phyloP scores from a whole-genome alignment of 164 flowering plant species.

The Macadamia tetraphylla region DNA sequence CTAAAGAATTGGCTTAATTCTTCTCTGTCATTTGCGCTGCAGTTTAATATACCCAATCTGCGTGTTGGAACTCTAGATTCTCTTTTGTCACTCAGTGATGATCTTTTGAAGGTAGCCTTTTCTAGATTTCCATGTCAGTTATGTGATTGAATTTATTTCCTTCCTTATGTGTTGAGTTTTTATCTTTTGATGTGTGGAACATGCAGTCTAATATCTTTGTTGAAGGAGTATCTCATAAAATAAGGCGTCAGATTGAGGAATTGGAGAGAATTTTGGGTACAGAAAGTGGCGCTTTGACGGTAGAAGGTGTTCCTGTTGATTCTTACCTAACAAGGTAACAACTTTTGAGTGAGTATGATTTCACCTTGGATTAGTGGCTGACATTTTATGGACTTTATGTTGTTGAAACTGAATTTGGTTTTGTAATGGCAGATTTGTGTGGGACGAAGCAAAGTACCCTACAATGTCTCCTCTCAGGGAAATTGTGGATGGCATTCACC shows the following conservation, averaged over 20 bases:
- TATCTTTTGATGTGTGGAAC: conserved; percentile 1
- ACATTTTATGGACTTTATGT: background rate
- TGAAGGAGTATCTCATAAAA: conserved; percentile 68
- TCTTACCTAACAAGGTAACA: conserved; percentile 81
- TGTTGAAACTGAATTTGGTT: conserved; percentile 12
- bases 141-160: background rate
- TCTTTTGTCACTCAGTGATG: conserved; percentile 78
- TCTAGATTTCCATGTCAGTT: background rate
- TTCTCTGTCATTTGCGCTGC: conserved; percentile 30
- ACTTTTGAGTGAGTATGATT: background rate
- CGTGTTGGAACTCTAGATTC: conserved; percentile 96
- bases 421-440: conserved; percentile 57
- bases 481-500: conserved; percentile 71
- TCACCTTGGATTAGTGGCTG: background rate
- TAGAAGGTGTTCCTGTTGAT: conserved; percentile 95
- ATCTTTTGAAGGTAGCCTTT: conserved; percentile 53
- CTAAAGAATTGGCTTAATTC: background rate
- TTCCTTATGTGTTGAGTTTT: background rate
- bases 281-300: conserved; percentile 57
- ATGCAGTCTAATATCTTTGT: conserved; percentile 60
- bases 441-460: conserved; percentile 94
- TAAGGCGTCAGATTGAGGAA: conserved; percentile 73
- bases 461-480: conserved; percentile 84
- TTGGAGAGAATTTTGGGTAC: conserved; percentile 67
- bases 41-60: conserved; percentile 91